phyloP scores from a whole-genome alignment of 2,329 filamentous ascomycete species.

The Fusarium euwallaceae region DNA sequence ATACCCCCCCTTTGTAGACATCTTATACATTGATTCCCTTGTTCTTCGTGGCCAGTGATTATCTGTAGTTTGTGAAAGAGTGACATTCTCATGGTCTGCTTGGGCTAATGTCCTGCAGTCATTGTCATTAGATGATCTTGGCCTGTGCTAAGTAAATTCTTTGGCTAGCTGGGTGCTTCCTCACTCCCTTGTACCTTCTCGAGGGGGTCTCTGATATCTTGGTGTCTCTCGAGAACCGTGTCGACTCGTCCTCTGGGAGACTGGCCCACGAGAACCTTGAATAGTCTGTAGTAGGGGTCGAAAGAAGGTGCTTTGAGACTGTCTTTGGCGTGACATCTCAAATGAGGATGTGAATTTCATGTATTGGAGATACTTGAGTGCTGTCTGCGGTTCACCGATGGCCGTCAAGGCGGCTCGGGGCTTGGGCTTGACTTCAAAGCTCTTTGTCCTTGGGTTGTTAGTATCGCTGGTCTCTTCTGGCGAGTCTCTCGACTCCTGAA shows the following conservation, averaged over 20 bases:
- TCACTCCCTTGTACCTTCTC: background rate
- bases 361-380: background rate
- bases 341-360: background rate
- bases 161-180: background rate
- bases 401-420: background rate
- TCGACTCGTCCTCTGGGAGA: background rate
- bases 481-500: background rate
- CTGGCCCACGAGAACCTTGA: background rate
- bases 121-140: background rate
- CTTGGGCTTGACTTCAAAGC: background rate
- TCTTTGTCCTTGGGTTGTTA: background rate
- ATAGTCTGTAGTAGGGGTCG: background rate
- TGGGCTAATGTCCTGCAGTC: background rate
- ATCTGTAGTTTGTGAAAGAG: background rate
- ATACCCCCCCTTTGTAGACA: background rate
- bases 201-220: background rate
- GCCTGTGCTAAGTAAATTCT: background rate
- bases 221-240: background rate
- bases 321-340: background rate
- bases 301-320: background rate
- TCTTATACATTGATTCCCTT: background rate
- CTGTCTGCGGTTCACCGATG: background rate
- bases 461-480: background rate
- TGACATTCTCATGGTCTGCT: background rate
- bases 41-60: background rate